Base-by-base conservation (phyloP, 768 basidiomycete species). In the Galerina marginata region DNA sequence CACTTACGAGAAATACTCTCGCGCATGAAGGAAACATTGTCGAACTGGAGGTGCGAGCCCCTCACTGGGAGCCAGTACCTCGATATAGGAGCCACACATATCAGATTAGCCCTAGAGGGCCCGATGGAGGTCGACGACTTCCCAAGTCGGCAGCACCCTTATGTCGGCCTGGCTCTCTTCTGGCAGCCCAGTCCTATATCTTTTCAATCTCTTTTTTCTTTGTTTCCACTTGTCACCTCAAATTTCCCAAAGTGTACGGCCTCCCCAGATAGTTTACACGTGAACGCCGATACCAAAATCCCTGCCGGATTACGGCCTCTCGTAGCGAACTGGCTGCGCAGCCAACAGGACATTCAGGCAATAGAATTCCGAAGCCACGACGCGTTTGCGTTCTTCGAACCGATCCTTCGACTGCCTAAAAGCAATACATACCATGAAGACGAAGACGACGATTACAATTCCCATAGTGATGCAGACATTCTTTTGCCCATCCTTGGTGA, bases 41-140 rank as follows among this genome's bases (percentile, higher is more conserved):
- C 53, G 33, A 55, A 36, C 49, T 67, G 69, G 67, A 46, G 37
- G 26, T 67, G 65, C 44, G 65, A 66, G 23, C 55, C 59, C 7
- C 48, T 64, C 16, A 60, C 59, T 14, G 68, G 68, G 26, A 55
- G 55, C 38, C 65, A 67, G 48, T 46, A 42, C 33, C 51, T 70
- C 26, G 36, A 44, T 37, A 51, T 70, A 15, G 60, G 63, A 36
- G 59, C 60, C 49, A 59, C 61, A 44, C 55, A 63, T 38, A 46
- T 65, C 25, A 39, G 42, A 2, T 63, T 56, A 38, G 40, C 60
- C 3, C n/a, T 67, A 11, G 56, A 64, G 51, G 65, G 63, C 9
- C 65, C 57, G 12, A 23, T 36, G 33, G 59, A 45, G 33, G 33
- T 12, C 6, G 38, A 12, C 39, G 26, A 54, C 12, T 38, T 33